Base-by-base conservation (phyloP, 768 basidiomycete genomes). In the Lyophyllum shimeji region DNA sequence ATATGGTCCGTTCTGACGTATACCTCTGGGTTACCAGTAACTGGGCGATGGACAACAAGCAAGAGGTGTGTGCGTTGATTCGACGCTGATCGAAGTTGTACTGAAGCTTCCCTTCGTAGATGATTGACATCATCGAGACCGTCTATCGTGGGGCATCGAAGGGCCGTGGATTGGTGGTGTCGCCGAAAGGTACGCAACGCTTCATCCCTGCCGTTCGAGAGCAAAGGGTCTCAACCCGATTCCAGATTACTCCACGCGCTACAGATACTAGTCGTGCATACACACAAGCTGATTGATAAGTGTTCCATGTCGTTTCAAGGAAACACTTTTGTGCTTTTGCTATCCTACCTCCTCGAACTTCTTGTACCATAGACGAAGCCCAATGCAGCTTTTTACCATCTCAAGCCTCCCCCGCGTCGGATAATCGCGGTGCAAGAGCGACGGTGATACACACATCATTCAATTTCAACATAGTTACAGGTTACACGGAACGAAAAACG, bases 11-110 rank as follows among this genome's bases (percentile, higher is more conserved):
- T 53, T 31, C 53, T 68, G 47, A 65, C 46, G 24, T 44, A 20
- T 25, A 12, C 29, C 46, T 15, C 25, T 39, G 33, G 12, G 23
- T 21, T 37, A 45, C 44, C 63, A 98, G 97, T 71, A 98, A 98
- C 71, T 98, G 97, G 97, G 86, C 96, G 17, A 97, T 99, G 83
- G 91, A 95, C 68, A 95, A 95, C 71, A 97, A 98, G 68, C 96
- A 98, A 75, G 97, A 98, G 80, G 93, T 93, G 40, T 31, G 81
- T 61, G 13, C 3, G 43, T 25, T 12, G 42, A 17, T 33, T 18
- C 7, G 13, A 31, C 6, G 12, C 47, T 2, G 9, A n/a, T 39
- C 34, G 49, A 17, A 39, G n/a, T 55, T 50, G 46, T 47, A 24
- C 51, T 50, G 51, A 56, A 29, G 31, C 50, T 25, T 24, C 7